Evolutionary conservation across 148 eudicot species (phyloP), one percentile per base, ranked within the genome.

Genomic region (Fagopyrum tataricum): DNA sequence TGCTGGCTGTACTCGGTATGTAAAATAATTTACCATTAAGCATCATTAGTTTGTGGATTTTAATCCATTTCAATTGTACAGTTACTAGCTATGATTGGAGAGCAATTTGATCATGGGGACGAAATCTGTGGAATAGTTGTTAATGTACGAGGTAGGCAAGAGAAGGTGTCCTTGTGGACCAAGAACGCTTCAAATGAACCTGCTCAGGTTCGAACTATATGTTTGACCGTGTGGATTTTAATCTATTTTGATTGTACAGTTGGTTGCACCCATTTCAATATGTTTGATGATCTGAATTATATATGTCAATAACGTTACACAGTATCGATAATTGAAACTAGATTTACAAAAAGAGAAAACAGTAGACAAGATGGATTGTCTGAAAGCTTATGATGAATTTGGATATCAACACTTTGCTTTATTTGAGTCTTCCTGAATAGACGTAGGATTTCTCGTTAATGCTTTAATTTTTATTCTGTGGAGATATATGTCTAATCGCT

Each of bases 81-180:
- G 98, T 81, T 94, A 83, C 82, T 94, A 73, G 98, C 98, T 17
- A 82, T 94, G 96, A 91, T 94, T 77, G 98, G 97, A 67, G 98
- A 94, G 78, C 97, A 94, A 78, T 94, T 94, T 85, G 96, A 91
- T 81, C 85, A 91, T 74, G 97, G 97, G 61, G 97, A 91, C 83
- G 97, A 94, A 76, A 94, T 94, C 11, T 94, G 97, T 85, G 98
- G 98, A 79, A 97, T 87, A 21, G 98, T 94, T 75, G 91, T 90
- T 72, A 94, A 87, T 79, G 88, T 94, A 59, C 79, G 98, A 75
- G 46, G 11, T 75, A 87, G 74, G 88, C 93, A 90, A 77, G 97
- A 94, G 4, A 91, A 84, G 73, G 81, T 94, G 75, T 64, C 88
- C 51, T 17, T 94, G 17, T 94, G 98, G 97, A 94, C 98, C 44